Conservation (phyloP, 129 eudicot genomes). For the Flaveria bidentis region DNA sequence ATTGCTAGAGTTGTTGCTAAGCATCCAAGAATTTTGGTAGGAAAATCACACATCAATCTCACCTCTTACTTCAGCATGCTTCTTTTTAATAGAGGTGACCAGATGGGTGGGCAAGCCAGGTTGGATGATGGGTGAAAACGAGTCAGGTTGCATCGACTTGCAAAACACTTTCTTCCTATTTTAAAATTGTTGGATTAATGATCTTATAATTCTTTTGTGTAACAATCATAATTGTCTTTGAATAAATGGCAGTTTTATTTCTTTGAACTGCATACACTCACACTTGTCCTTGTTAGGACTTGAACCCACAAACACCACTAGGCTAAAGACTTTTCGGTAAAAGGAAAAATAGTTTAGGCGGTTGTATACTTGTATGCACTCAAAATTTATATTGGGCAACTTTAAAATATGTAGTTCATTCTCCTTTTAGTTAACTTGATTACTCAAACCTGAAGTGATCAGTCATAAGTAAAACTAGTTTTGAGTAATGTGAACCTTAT, state of each 20-base stretch:
- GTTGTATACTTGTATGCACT: neutral
- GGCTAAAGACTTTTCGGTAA: too few relatives aligned
- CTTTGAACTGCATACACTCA: too few relatives aligned
- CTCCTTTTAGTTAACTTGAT: neutral
- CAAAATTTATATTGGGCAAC: neutral
- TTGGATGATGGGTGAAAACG: neutral
- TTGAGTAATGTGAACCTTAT: constrained; percentile 23
- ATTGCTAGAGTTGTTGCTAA: constrained; percentile 79
- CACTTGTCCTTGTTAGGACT: too few relatives aligned
- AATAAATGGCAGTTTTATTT: too few relatives aligned
- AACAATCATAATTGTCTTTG: too few relatives aligned
- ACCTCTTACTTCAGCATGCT: constrained; percentile 3
- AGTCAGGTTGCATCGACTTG: neutral
- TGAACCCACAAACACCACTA: too few relatives aligned
- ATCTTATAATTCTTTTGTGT: too few relatives aligned
- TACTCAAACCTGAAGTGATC: neutral
- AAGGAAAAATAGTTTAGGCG: too few relatives aligned
- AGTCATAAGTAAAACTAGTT: neutral
- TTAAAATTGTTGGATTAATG: too few relatives aligned
- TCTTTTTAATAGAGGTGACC: neutral
- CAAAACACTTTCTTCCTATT: neutral
- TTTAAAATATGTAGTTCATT: neutral
- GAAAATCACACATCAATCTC: constrained; percentile 17
- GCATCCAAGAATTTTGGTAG: constrained; percentile 93
- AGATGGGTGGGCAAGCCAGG: neutral